A percentile compares a stretch with the other conserved stretches of the same genome.
Evolutionary conservation across 1,139 yeast species (phyloP).

Genomic region (Hyphopichia burtonii): DNA sequence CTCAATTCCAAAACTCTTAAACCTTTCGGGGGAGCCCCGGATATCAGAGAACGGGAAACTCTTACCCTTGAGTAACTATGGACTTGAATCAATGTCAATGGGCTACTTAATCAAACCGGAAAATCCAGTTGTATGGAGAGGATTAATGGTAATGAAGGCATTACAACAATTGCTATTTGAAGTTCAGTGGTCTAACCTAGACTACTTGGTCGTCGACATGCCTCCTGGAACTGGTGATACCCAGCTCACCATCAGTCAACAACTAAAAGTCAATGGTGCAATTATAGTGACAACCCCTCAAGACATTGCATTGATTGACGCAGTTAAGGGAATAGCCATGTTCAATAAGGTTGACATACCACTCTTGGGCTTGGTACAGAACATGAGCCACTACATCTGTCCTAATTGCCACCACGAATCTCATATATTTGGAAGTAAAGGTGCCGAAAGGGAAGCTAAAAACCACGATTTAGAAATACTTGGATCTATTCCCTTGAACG

Average conservation of each 20-base stretch:
- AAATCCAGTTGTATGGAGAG: constrained; percentile 82
- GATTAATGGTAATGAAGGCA: constrained; percentile 85
- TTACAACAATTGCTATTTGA: constrained; percentile 78
- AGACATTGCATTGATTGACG: constrained; percentile 81
- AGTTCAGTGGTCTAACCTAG: constrained; percentile 75
- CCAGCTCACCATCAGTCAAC: constrained; percentile 78
- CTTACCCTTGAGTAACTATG: constrained; percentile 72
- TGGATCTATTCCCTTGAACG: constrained; percentile 68
- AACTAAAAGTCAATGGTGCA: constrained; percentile 74
- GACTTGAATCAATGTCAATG: constrained; percentile 86
- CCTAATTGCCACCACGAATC: constrained; percentile 74
- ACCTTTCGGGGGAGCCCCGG: constrained; percentile 66
- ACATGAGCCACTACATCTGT: constrained; percentile 77
- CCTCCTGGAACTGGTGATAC: constrained; percentile 95
- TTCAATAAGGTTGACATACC: constrained; percentile 75
- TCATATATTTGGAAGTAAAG: constrained; percentile 73
- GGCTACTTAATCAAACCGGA: constrained; percentile 73
- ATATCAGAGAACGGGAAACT: constrained; percentile 54
- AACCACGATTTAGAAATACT: constrained; percentile 50
- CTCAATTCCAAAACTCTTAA: constrained; percentile 68
- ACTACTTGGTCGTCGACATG: constrained; percentile 74
- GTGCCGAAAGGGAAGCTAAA: constrained; percentile 59
- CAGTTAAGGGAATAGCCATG: constrained; percentile 78
- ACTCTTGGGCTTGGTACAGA: constrained; percentile 73
- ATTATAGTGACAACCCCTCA: constrained; percentile 85